Percentiles rank a stretch among this genome's conserved stretches.
These are phyloP conservation scores for Phtheirospermum japonicum DNA, from an alignment of 257 asterid species.

Conservation along the genomic window DNA sequence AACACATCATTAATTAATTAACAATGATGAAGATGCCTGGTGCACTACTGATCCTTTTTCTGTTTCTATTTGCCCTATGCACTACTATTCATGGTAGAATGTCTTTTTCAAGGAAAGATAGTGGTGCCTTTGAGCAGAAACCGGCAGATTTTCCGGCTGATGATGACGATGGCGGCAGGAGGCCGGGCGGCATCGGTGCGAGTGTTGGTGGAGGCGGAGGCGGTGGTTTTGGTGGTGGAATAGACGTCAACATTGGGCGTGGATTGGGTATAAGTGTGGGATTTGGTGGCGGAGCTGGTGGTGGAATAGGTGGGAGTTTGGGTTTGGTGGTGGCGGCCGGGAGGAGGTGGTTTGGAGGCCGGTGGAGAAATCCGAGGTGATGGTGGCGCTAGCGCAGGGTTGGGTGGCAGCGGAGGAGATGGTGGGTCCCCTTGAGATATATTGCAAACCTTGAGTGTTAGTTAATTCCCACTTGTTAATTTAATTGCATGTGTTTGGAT, in stretches of 20 bases:
- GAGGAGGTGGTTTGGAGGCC: slow-evolving; percentile 21
- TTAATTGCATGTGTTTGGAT: too few relatives aligned
- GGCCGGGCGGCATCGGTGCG: not conserved
- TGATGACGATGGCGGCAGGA: not conserved
- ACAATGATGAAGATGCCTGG: slow-evolving; percentile 21
- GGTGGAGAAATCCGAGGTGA: slow-evolving; percentile 25
- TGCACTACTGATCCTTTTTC: slow-evolving; percentile 18
- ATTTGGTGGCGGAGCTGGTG: slow-evolving; percentile 36
- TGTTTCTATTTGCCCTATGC: slow-evolving; percentile 16
- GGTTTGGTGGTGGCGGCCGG: slow-evolving; percentile 29
- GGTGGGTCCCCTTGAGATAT: not conserved
- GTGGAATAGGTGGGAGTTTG: slow-evolving; percentile 23
- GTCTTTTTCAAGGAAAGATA: not conserved
- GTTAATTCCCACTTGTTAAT: too few relatives aligned
- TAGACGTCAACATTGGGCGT: slow-evolving; percentile 31
- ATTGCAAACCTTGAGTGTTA: too few relatives aligned
- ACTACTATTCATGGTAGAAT: slow-evolving; percentile 25
- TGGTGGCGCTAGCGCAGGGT: not conserved
- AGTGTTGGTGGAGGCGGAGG: slow-evolving; percentile 27
- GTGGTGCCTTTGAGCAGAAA: not conserved
- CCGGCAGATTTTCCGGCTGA: not conserved
- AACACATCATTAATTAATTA: not conserved
- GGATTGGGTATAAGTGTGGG: slow-evolving; percentile 37
- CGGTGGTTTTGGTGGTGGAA: slow-evolving; percentile 33
- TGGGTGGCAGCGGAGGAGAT: slow-evolving; percentile 19